These are phyloP conservation scores for Aegilops longissima DNA, from an alignment of 176 grass and related monocot genomes.

Conservation along the genomic window DNA sequence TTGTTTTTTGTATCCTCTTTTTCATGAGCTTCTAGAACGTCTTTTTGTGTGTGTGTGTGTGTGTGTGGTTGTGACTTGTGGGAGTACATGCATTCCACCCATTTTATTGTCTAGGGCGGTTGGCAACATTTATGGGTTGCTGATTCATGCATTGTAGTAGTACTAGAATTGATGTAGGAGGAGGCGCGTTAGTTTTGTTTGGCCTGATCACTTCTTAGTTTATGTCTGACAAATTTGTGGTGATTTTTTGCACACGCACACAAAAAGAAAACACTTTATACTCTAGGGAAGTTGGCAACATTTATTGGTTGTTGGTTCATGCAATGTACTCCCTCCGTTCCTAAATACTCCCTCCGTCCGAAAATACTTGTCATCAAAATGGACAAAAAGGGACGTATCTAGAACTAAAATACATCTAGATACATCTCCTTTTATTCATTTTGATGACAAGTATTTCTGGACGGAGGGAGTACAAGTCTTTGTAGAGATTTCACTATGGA, in stretches of 20 bases:
- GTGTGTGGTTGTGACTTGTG: background rate
- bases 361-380: too few relatives aligned
- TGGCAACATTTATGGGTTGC: slow-evolving; percentile 11
- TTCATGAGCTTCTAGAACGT: slow-evolving; percentile 32
- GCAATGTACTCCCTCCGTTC: background rate
- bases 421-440: too few relatives aligned
- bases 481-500: too few relatives aligned
- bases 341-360: too few relatives aligned
- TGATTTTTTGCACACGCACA: too few relatives aligned
- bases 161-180: background rate
- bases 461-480: too few relatives aligned
- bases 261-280: background rate
- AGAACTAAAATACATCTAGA: too few relatives aligned
- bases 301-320: slow-evolving; percentile 20
- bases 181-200: background rate
- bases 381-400: too few relatives aligned
- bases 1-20: background rate
- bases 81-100: background rate
- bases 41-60: background rate
- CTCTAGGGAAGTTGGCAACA: background rate
- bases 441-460: too few relatives aligned
- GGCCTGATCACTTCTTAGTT: background rate
- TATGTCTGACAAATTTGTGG: background rate
- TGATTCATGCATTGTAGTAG: slow-evolving; percentile 3
- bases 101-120: background rate